Evolutionary conservation across 768 basidiomycete species (phyloP), one percentile per base, ranked within the genome.

Genomic region (Pleurotus platypus): DNA sequence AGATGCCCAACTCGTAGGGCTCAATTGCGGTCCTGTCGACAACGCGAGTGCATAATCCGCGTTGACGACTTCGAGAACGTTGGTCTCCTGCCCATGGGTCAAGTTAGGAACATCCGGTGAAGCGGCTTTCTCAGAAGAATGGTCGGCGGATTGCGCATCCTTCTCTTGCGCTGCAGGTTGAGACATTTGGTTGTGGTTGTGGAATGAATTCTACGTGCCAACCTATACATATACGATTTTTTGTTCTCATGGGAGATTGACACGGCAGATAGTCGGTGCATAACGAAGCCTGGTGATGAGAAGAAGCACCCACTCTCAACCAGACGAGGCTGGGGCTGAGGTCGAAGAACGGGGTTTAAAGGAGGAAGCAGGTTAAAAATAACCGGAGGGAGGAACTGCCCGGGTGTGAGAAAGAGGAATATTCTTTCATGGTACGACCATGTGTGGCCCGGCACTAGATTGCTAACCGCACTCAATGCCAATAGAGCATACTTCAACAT

Each of bases 21-120:
- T 75, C 26, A 78, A 69, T 56, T 74, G 74, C 1, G 77, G 75
- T 3, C 75, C 74, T 20, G 71, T 74, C 24, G 77, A 71, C 26
- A 78, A 60, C n/a, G 77, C 77, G 46, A 77, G 62, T 5, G 78
- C 77, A 57, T 72, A 73, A 54, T 78, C 76, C 26, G 74, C 70
- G 61, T 80, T 80, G 22, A 62, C 62, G n/a, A 70, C 72, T 59
- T 71, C 67, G 24, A 71, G 54, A 60, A 62, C 67, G 63, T 51
- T 51, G 27, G 49, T 51, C 26, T 30, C 49, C 16, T 37, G 49
- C 7, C 20, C 49, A 15, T 22, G 26, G 12, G 48, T n/a, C 22
- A 30, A 7, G 16, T 51, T 13, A 15, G 22, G 16, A 15, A 37
- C 13, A 16, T 37, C 49, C 1, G 22, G 49, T 6, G 24, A 20